phyloP scores from a whole-genome alignment of 1,139 yeast species.

The Debaryomyces subglobosus region DNA sequence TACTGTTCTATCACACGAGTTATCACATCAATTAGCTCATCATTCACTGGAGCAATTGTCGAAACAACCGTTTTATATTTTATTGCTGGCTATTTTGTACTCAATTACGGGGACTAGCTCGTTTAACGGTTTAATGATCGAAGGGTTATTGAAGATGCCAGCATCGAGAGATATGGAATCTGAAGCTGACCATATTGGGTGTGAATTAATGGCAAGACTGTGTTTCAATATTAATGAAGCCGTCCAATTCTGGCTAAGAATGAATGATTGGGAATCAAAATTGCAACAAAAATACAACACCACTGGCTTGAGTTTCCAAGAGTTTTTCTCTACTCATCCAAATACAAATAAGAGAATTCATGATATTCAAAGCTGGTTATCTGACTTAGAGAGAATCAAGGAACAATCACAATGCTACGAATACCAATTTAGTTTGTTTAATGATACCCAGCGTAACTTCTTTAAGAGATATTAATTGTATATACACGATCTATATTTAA shows the following conservation, averaged over 20 bases:
- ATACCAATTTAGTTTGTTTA: slow-evolving; percentile 25
- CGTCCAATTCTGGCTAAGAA: slow-evolving; percentile 77
- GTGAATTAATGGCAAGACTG: slow-evolving; percentile 87
- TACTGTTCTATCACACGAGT: slow-evolving; percentile 89
- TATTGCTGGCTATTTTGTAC: slow-evolving; percentile 52
- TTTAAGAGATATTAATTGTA: slow-evolving; percentile 15
- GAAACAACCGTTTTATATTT: slow-evolving; percentile 60
- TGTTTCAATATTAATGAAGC: slow-evolving; percentile 82
- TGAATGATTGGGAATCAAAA: slow-evolving; percentile 60
- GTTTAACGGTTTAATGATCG: slow-evolving; percentile 57
- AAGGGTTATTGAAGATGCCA: slow-evolving; percentile 71
- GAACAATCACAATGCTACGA: slow-evolving; percentile 37
- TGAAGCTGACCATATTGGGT: slow-evolving; percentile 94
- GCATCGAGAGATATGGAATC: slow-evolving; percentile 92
- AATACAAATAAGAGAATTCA: slow-evolving; percentile 71
- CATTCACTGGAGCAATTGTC: slow-evolving; percentile 85
- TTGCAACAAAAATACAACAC: slow-evolving; percentile 17
- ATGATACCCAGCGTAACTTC: slow-evolving; percentile 21
- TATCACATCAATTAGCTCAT: slow-evolving; percentile 91
- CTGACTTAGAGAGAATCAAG: slow-evolving; percentile 56
- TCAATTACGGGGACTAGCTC: slow-evolving; percentile 34
- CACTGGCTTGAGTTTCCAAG: slow-evolving; percentile 38
- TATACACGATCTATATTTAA: slow-evolving; percentile 8
- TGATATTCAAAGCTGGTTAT: slow-evolving; percentile 73
- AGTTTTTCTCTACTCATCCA: slow-evolving; percentile 89